A percentile compares a stretch with the other conserved stretches of the same genome.
Conservation (phyloP, 306 rosid species). For the Ceratonia siliqua region DNA sequence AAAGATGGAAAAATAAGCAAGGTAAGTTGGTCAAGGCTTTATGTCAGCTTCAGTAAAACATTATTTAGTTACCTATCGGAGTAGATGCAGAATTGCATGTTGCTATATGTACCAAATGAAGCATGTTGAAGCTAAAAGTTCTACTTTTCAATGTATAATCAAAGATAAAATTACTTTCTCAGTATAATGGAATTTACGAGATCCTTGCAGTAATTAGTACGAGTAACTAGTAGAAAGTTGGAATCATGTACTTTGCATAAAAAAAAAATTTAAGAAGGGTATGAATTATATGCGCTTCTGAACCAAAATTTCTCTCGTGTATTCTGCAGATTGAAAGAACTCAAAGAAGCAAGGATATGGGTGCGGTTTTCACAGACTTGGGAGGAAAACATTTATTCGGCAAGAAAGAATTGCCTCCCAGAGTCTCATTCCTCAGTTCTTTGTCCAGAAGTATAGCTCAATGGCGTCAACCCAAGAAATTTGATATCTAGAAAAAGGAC, state of each 20-base stretch:
- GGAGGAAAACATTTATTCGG: conserved; percentile 85
- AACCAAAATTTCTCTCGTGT: background rate
- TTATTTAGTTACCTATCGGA: background rate
- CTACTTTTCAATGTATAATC: too few relatives aligned
- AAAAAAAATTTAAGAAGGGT: background rate
- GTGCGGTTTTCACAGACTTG: conserved; percentile 82
- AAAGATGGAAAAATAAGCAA: conserved; percentile 81
- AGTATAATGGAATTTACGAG: too few relatives aligned
- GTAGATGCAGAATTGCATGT: background rate
- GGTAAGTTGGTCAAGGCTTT: conserved; percentile 51
- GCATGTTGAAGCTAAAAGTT: background rate
- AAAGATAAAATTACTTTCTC: too few relatives aligned
- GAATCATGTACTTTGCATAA: background rate
- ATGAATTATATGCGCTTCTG: background rate
- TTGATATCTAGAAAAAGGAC: conserved; percentile 54
- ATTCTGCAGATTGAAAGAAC: conserved; percentile 76
- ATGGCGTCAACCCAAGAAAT: conserved; percentile 78
- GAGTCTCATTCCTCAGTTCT: conserved; percentile 61
- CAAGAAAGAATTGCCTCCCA: conserved; percentile 68
- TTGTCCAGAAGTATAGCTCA: conserved; percentile 62
- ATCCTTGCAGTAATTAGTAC: background rate
- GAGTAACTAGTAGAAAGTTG: background rate
- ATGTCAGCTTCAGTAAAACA: conserved; percentile 17
- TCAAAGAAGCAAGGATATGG: conserved; percentile 62
- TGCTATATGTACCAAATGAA: conserved; percentile 61